Base-by-base conservation (phyloP, 257 asterid genomes). In the Solanum paucissectum region DNA sequence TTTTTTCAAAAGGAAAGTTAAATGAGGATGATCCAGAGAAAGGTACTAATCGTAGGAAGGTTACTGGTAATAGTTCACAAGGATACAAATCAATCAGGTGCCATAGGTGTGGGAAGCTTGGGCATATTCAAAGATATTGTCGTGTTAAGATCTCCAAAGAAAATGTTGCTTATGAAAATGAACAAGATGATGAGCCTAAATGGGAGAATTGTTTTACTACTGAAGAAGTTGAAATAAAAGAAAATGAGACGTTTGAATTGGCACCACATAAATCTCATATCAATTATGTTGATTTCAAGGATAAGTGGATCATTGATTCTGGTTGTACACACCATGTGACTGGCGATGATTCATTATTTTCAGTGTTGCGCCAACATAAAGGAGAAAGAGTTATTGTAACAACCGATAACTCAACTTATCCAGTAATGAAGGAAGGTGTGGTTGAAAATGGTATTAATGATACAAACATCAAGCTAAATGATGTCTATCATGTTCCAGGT, bases 101-200 rank as follows among this genome's bases (percentile, higher is more conserved):
- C 11, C 49, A 42, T 9, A 9, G 49, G 49, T 42, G 13, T 42
- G 49, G 49, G 49, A 42, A 42, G 62, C 9, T 32, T 16, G 87
- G 89, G 62, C 85, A 90, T 20, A 73, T 89, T 36, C 88, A 88
- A 74, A 86, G 27, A 75, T 29, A 87, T 34, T 91, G 52, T 60
- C 6, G 87, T 2, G 86, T 77, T n/a, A 89, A 73, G 74, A 14
- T 91, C 1, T 88, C 83, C 0, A 79, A 72, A 16, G 89, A 33
- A 10, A 85, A 69, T 81, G 42, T 40, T 36, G n/a, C 75, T 0
- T 10, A 46, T 36, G 83, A 81, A 36, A 25, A 68, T 29, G n/a
- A 66, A 13, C 32, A 25, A 4, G n/a, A 7, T 0, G 74, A 71
- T 8, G 34, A 71, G 16, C 86, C 42, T 2, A 73, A 88, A 4